Evolutionary conservation across 1,139 yeast species (phyloP).

Genomic region (Pichia sp.): DNA sequence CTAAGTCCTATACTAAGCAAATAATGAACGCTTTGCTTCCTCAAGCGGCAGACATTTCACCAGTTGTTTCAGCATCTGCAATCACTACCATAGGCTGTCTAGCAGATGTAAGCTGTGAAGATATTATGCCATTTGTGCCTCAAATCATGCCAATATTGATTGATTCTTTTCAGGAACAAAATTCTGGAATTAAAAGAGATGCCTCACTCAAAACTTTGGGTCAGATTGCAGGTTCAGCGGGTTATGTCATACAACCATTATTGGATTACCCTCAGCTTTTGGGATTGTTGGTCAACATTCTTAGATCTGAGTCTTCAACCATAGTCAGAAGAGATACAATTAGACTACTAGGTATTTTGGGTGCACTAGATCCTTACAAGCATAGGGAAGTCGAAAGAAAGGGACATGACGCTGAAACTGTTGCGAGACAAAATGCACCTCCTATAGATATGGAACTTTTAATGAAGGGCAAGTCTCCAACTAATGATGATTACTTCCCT

Average conservation of each 20-base stretch:
- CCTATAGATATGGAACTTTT: slow-evolving; percentile 85
- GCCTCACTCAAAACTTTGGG: slow-evolving; percentile 88
- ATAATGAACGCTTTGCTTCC: slow-evolving; percentile 79
- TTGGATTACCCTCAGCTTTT: slow-evolving; percentile 86
- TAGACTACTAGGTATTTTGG: slow-evolving; percentile 81
- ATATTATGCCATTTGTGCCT: slow-evolving; percentile 65
- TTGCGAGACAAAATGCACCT: slow-evolving; percentile 80
- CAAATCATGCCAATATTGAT: slow-evolving; percentile 83
- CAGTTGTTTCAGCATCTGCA: slow-evolving; percentile 83
- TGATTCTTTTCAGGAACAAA: slow-evolving; percentile 87
- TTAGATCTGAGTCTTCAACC: slow-evolving; percentile 74
- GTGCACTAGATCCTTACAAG: slow-evolving; percentile 95
- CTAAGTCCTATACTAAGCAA: slow-evolving; percentile 87
- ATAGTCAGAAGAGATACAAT: slow-evolving; percentile 82
- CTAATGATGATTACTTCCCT: slow-evolving; percentile 90
- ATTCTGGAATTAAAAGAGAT: slow-evolving; percentile 78
- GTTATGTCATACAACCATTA: slow-evolving; percentile 91
- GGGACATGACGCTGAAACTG: slow-evolving; percentile 50
- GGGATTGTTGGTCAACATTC: slow-evolving; percentile 73
- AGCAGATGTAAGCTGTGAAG: slow-evolving; percentile 85
- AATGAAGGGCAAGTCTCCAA: slow-evolving; percentile 93
- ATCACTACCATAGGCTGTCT: slow-evolving; percentile 87
- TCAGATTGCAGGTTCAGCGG: slow-evolving; percentile 83
- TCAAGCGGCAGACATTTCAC: slow-evolving; percentile 60
- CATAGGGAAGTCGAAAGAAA: slow-evolving; percentile 86